Evolutionary conservation across 225 moss, liverwort and hornwort species (phyloP).

Genomic region (Straminergon stramineum): DNA sequence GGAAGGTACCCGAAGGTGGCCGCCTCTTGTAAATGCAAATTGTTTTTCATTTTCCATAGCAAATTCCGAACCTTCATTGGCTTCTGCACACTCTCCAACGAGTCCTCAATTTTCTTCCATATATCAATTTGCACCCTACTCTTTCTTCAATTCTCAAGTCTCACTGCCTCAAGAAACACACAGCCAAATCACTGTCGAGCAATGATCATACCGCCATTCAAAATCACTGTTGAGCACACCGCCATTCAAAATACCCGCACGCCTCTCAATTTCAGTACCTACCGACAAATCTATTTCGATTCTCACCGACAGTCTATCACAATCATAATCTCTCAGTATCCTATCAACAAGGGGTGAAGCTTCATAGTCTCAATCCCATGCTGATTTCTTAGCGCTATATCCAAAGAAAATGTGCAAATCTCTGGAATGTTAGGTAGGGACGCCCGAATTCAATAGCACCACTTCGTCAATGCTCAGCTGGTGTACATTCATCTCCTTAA

Average conservation of each 20-base stretch:
- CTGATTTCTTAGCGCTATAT: background rate
- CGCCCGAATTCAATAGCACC: background rate
- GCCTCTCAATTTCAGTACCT: background rate
- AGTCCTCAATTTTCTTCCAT: constrained; percentile 15
- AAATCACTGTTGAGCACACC: background rate
- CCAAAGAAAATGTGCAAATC: background rate
- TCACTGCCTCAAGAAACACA: constrained; percentile 11
- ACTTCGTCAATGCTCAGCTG: background rate
- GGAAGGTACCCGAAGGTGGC: constrained; percentile 29
- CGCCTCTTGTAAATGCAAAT: constrained; percentile 16
- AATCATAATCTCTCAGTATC: background rate
- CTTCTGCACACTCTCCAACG: constrained; percentile 33
- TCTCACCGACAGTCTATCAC: background rate
- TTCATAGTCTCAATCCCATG: background rate
- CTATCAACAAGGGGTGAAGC: background rate
- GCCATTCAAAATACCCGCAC: background rate
- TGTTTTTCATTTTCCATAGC: constrained; percentile 35
- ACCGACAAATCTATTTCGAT: background rate
- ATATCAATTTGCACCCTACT: constrained; percentile 16
- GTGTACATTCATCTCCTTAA: background rate
- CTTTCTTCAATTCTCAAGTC: constrained; percentile 20
- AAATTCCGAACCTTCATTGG: constrained; percentile 12
- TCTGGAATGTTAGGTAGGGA: background rate
- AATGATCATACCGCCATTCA: background rate
- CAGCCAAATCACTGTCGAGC: background rate